Base-by-base conservation (phyloP, 306 rosid genomes). In the Crotalaria pallida region DNA sequence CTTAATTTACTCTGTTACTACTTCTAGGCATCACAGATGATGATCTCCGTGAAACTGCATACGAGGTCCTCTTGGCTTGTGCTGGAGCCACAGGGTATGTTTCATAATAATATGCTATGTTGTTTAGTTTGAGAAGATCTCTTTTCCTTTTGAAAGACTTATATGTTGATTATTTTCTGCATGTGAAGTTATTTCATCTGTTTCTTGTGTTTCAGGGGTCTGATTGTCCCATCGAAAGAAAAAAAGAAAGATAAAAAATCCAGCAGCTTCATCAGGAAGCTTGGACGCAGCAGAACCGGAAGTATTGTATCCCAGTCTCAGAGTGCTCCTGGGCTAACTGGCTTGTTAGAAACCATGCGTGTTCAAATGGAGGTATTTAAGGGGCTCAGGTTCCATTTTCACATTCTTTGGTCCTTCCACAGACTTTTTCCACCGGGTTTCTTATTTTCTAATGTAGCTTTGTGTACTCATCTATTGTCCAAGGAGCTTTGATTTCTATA, bases 21-120 rank as follows among this genome's bases (percentile, higher is more conserved):
- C 75, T 73, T 76, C 65, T 65, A 94, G 99, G 97, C 26, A 66
- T 91, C 76, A 78, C 87, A 60, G 97, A 94, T 52, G 99, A 91
- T 65, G 99, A 91, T 64, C 89, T 94, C 63, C 89, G 96, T 61
- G 99, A 94, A 86, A 91, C 92, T 36, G 95, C 97, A 71, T 94
- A 87, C 41, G 99, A 94, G 78, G 45, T 94, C 73, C 96, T 94
- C 31, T 83, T 94, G 84, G 99, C 95, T 57, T 91, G 99, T 84
- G 99, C 99, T 75, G 99, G 99, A 69, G 96, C 99, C 68, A 81
- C 90, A 56, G 97, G 99, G 99, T 94, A 87, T 56, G 77, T 45
- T 74, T 53, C 64, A 26, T 70, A 52, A 56, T 64, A 60, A 11
- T 3, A 41, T 3, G 16, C 12, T 72, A 40, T 0, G 15, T 40